Conservation (phyloP, 768 basidiomycete genomes). For the Boletus barrowsii region DNA sequence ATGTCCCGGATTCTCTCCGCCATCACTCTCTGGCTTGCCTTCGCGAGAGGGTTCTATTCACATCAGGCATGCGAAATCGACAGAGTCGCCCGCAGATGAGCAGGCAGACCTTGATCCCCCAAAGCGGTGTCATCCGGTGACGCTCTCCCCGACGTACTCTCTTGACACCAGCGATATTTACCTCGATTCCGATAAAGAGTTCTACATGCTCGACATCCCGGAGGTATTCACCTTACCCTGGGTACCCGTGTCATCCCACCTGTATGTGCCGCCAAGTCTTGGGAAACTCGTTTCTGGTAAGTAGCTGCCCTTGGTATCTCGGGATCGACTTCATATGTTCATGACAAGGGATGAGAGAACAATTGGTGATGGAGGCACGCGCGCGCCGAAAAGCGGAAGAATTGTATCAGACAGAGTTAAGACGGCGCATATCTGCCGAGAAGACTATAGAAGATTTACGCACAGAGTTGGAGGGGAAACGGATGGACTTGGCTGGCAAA, state of each 20-base stretch:
- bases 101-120: neutral
- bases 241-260: constrained; percentile 24
- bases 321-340: neutral
- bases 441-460: constrained; percentile 18
- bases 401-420: constrained; percentile 30
- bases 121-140: neutral
- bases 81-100: neutral
- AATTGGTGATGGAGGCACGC: constrained; percentile 28
- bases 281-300: constrained; percentile 35
- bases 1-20: no score
- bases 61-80: neutral
- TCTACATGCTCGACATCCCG: constrained; percentile 34
- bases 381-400: constrained; percentile 36
- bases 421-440: constrained; percentile 32
- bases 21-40: neutral
- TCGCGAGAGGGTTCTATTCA: neutral
- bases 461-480: constrained; percentile 3
- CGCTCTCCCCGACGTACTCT: neutral
- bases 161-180: neutral
- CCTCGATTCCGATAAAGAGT: constrained; percentile 19
- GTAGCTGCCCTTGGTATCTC: constrained; percentile 1
- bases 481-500: neutral
- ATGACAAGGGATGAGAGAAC: constrained; percentile 32
- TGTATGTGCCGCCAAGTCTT: constrained; percentile 37
- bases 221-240: constrained; percentile 35